Base-by-base conservation (phyloP, 2,329 filamentous ascomycete genomes). In the Ophiostoma piceae region DNA sequence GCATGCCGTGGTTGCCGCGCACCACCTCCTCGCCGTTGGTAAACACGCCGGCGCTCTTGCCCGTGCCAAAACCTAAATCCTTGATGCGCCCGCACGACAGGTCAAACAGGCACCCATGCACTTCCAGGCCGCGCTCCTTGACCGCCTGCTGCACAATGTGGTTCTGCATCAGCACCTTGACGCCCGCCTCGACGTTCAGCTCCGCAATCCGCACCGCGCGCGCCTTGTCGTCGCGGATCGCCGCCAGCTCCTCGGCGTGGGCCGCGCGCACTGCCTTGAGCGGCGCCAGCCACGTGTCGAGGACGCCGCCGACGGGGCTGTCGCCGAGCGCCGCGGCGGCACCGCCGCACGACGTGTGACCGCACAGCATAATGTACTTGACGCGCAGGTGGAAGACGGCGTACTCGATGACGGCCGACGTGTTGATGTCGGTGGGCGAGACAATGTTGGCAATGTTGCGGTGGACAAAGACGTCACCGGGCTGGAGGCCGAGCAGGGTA, bases 391-490 rank as follows among this genome's bases (percentile, higher is more conserved):
- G 84, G 70, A 80, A 82, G 71, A 96, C 91, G 62, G 92, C 90
- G 77, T 90, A 96, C 77, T 94, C 89, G 77, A 96, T 89, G 65
- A 94, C 92, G 69, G 88, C 86, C 12, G 87, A 84, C 43, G 88
- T 88, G 80, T 87, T 92, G 78, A 94, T 85, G 78, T 96, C 92
- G 75, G 87, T 88, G 26, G 88, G 82, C 70, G 88, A 87, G 73
- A 96, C 81, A 76, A 94, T 87, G 82, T 96, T 96, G 79, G 91
- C 92, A 78, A 96, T 94, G 82, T 96, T 96, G 77, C 92, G 90
- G 83, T 96, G 92, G 68, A 92, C 90, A 78, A 96, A 96, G 74
- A 96, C 88, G 75, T 96, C 92, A 71, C 92, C 92, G 2, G 92
- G 91, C 76, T 92, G 85, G 71, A 92, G 84, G 76, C 90, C 89